Conservation (phyloP, 2,329 filamentous ascomycete species). For the Arthrobotrys sphaeroides region DNA sequence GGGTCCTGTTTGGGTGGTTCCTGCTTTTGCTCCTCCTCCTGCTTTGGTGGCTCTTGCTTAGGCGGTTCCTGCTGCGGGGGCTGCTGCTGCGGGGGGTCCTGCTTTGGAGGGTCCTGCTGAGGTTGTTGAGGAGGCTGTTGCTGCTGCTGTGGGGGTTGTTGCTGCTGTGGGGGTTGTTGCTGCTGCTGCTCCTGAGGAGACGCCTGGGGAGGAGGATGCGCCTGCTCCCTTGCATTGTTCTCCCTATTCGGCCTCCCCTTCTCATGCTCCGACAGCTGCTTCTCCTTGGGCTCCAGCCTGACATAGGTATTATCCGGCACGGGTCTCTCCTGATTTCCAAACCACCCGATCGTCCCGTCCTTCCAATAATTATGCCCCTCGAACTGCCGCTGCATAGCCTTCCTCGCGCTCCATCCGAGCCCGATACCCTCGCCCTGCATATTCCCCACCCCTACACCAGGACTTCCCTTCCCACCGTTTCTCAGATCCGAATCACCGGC, state of each 20-base stretch:
- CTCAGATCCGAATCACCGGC: conserved; percentile 49
- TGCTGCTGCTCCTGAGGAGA: background rate
- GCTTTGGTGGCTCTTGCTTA: background rate
- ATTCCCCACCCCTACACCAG: conserved; percentile 31
- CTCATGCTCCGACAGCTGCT: conserved; percentile 25
- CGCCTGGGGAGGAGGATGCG: background rate
- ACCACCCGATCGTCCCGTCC: conserved; percentile 46
- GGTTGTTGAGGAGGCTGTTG: background rate
- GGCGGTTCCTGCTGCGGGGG: background rate
- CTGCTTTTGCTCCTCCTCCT: too few relatives aligned
- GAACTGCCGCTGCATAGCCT: conserved; percentile 14
- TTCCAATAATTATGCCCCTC: conserved; percentile 40
- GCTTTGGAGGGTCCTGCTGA: background rate
- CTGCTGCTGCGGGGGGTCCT: background rate
- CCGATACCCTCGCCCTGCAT: conserved; percentile 45
- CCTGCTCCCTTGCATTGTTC: background rate
- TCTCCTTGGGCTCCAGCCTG: background rate
- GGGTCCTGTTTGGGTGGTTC: background rate
- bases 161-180: background rate
- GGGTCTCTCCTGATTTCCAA: conserved; percentile 16
- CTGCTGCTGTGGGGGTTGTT: background rate
- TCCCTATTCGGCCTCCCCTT: conserved; percentile 29
- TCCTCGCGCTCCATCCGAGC: conserved; percentile 44
- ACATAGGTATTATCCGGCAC: conserved; percentile 35
- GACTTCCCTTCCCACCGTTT: conserved; percentile 43